Conservation (phyloP, 2,329 filamentous ascomycete genomes). For the Tolypocladium endophyticum region DNA sequence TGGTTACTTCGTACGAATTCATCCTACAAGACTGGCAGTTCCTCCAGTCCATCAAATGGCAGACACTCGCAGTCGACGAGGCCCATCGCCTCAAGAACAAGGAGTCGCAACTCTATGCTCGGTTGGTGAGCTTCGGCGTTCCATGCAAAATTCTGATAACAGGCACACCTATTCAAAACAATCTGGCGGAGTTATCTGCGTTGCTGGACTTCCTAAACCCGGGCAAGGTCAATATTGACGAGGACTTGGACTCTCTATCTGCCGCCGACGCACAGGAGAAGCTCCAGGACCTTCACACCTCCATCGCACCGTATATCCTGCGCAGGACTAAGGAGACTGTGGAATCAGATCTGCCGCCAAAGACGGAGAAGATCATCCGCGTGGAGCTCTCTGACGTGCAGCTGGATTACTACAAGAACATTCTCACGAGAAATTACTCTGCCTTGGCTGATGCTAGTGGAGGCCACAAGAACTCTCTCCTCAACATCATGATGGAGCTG, state of each 20-base stretch:
- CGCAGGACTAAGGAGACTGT: constrained; percentile 96
- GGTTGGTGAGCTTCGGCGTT: constrained; percentile 74
- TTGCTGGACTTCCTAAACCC: constrained; percentile 95
- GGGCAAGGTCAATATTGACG: constrained; percentile 83
- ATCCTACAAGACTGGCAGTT: constrained; percentile 79
- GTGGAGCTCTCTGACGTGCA: constrained; percentile 95
- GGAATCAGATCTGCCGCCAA: constrained; percentile 89
- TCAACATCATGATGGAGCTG: constrained; percentile 99
- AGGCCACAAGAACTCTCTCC: constrained; percentile 85
- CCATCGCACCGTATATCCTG: constrained; percentile 89
- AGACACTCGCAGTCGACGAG: constrained; percentile 92
- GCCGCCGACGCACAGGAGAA: constrained; percentile 78
- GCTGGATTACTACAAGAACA: constrained; percentile 98
- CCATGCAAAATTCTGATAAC: constrained; percentile 90
- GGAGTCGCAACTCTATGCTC: constrained; percentile 85
- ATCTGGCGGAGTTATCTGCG: constrained; percentile 81
- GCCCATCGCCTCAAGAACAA: constrained; percentile 94
- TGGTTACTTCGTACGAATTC: constrained; percentile 96
- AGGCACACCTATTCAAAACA: constrained; percentile 95
- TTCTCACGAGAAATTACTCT: constrained; percentile 90
- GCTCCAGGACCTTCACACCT: constrained; percentile 71
- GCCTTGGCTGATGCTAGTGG: constrained; percentile 83
- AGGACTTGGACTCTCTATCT: constrained; percentile 71
- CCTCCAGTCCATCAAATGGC: constrained; percentile 88
- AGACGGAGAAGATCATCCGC: constrained; percentile 97